Conservation (phyloP, 192 early-diverging fungal species). For the Backusella morwellensis region DNA sequence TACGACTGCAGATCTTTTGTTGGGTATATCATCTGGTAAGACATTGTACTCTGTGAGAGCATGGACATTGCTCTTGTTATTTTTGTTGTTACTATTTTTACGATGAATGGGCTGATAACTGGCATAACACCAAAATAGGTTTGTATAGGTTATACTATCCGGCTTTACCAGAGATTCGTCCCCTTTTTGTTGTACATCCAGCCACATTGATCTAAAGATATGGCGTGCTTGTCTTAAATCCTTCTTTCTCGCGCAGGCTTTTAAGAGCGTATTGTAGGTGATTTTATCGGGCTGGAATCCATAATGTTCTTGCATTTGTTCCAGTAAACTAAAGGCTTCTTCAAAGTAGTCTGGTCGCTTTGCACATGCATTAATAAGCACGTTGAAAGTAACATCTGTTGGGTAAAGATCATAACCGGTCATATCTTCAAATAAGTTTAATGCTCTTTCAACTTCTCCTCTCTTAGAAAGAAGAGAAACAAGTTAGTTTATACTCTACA, state of each 20-base stretch:
- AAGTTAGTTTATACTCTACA: not conserved
- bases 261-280: constrained; percentile 83
- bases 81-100: constrained; percentile 17
- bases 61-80: not conserved
- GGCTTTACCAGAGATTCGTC: constrained; percentile 43
- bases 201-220: constrained; percentile 59
- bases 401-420: constrained; percentile 60
- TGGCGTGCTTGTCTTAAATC: constrained; percentile 71
- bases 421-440: constrained; percentile 93
- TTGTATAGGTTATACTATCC: constrained; percentile 61
- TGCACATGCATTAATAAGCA: constrained; percentile 83
- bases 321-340: constrained; percentile 76
- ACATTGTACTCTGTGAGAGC: constrained; percentile 11
- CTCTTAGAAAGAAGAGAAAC: constrained; percentile 1
- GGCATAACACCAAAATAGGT: constrained; percentile 70
- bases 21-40: constrained; percentile 4
- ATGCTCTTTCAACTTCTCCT: constrained; percentile 85
- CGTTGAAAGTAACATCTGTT: constrained; percentile 85
- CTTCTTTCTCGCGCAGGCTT: constrained; percentile 67
- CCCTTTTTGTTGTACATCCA: constrained; percentile 39
- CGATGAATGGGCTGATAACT: constrained; percentile 28
- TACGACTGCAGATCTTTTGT: constrained; percentile 25
- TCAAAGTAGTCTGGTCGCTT: constrained; percentile 78
- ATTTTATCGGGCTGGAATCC: constrained; percentile 79
- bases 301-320: constrained; percentile 76